Percentiles rank a stretch among this genome's conserved stretches.
Conservation (phyloP, 805 yeast genomes). For the Candida chilensis region DNA sequence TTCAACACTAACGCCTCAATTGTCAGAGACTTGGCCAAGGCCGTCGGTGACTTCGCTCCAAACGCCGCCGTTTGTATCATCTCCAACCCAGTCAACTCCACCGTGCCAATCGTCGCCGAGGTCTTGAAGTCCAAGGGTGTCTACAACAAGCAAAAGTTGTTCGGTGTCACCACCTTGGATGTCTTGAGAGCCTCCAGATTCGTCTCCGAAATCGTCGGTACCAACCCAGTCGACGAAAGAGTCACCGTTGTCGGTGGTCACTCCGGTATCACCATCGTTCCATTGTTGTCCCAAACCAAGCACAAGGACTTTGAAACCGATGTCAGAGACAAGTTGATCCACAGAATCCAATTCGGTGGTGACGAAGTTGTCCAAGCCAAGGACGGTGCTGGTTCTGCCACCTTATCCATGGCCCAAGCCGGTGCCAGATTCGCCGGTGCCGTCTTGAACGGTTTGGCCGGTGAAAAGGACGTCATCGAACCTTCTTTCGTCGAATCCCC, state of each 20-base stretch:
- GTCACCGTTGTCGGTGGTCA: conserved; percentile 95
- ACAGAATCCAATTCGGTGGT: conserved; percentile 92
- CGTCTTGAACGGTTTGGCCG: conserved; percentile 56
- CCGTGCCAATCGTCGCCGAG: conserved; percentile 94
- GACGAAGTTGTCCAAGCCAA: conserved; percentile 84
- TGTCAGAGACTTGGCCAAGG: conserved; percentile 86
- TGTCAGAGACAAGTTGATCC: conserved; percentile 55
- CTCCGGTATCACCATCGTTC: conserved; percentile 94
- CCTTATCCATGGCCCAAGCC: conserved; percentile 81
- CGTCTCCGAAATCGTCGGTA: conserved; percentile 55
- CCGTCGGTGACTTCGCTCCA: conserved; percentile 76
- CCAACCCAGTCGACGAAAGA: conserved; percentile 69
- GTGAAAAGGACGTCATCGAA: conserved; percentile 56
- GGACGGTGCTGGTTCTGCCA: conserved; percentile 79
- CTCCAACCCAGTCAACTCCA: conserved; percentile 95
- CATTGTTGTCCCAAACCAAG: conserved; percentile 78
- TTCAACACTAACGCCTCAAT: conserved; percentile 95
- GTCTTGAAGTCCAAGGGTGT: conserved; percentile 78
- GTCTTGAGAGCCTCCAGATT: conserved; percentile 85
- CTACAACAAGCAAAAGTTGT: conserved; percentile 84
- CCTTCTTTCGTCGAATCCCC: conserved; percentile 75
- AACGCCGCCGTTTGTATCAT: conserved; percentile 76
- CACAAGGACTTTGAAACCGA: conserved; percentile 60
- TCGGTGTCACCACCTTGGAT: conserved; percentile 95
- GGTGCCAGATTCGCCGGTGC: conserved; percentile 70